Conservation (phyloP, 2,329 filamentous ascomycete species). For the Fusarium cicatricum region DNA sequence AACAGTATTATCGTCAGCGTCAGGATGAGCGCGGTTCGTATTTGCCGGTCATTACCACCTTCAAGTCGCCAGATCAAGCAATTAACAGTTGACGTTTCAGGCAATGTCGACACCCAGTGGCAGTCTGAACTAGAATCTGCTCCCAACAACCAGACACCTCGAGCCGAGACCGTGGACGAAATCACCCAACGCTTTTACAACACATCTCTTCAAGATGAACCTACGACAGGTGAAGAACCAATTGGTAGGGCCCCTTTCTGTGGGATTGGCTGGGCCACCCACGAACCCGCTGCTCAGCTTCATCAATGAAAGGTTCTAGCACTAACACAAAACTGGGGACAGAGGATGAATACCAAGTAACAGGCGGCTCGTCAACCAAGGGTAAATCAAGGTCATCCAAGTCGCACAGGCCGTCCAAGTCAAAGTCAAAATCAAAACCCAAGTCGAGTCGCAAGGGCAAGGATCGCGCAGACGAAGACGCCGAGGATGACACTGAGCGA, state of each 20-base stretch:
- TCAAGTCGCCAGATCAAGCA: background rate
- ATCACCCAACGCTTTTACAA: constrained; percentile 35
- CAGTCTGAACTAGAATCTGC: constrained; percentile 17
- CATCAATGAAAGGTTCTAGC: background rate
- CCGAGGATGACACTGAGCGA: constrained; percentile 26
- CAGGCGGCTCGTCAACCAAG: constrained; percentile 23
- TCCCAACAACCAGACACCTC: constrained; percentile 34
- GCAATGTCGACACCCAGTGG: constrained; percentile 40
- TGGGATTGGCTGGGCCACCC: background rate
- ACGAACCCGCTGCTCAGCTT: background rate
- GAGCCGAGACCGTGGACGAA: constrained; percentile 35
- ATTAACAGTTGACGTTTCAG: constrained; percentile 29
- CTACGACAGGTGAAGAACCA: constrained; percentile 23
- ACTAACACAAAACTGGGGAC: constrained; percentile 15
- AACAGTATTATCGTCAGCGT: constrained; percentile 43
- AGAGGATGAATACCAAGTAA: constrained; percentile 33
- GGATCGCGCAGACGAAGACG: constrained; percentile 22
- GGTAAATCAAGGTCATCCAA: constrained; percentile 22
- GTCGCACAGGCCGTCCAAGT: constrained; percentile 28
- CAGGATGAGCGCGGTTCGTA: constrained; percentile 42
- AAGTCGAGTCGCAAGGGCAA: constrained; percentile 37
- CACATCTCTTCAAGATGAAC: constrained; percentile 28
- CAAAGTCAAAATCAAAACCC: constrained; percentile 29
- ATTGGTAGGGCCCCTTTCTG: constrained; percentile 31
- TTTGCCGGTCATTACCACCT: background rate